phyloP scores from a whole-genome alignment of 495 filamentous ascomycete species.

The Alectoria sarmentosa region DNA sequence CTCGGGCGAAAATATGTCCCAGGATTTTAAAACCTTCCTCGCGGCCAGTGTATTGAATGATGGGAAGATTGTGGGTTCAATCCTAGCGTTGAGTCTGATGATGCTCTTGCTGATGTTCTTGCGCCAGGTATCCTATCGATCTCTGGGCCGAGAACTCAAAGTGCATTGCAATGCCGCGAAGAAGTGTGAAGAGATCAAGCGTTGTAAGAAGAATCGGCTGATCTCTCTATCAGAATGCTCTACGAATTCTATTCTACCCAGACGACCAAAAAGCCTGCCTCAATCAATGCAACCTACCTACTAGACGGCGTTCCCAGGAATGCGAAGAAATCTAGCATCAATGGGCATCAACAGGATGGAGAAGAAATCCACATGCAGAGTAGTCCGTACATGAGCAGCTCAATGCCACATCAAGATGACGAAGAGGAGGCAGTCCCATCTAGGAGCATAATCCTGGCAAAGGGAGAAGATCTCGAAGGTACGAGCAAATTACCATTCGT shows the following conservation, averaged over 20 bases:
- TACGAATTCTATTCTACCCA: constrained; percentile 79
- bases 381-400: constrained; percentile 56
- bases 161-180: constrained; percentile 80
- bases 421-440: constrained; percentile 37
- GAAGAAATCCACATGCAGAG: constrained; percentile 72
- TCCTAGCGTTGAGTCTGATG: background rate
- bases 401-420: constrained; percentile 46
- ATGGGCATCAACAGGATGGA: constrained; percentile 36
- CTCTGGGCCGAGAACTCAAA: constrained; percentile 69
- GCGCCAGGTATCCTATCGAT: constrained; percentile 72
- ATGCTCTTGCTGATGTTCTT: background rate
- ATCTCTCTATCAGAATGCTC: constrained; percentile 54
- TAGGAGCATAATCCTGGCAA: constrained; percentile 60
- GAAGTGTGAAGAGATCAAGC: constrained; percentile 47
- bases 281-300: constrained; percentile 82
- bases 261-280: constrained; percentile 66
- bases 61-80: constrained; percentile 54
- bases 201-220: constrained; percentile 2
- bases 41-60: constrained; percentile 72
- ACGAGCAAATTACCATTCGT: constrained; percentile 16
- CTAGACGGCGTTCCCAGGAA: constrained; percentile 54
- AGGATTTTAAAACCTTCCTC: constrained; percentile 61
- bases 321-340: constrained; percentile 29
- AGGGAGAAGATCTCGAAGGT: constrained; percentile 79
- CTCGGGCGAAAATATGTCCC: constrained; percentile 16